These are phyloP conservation scores for Globisporangium splendens DNA, from an alignment of 352 stramenopile species.

Conservation along the genomic window DNA sequence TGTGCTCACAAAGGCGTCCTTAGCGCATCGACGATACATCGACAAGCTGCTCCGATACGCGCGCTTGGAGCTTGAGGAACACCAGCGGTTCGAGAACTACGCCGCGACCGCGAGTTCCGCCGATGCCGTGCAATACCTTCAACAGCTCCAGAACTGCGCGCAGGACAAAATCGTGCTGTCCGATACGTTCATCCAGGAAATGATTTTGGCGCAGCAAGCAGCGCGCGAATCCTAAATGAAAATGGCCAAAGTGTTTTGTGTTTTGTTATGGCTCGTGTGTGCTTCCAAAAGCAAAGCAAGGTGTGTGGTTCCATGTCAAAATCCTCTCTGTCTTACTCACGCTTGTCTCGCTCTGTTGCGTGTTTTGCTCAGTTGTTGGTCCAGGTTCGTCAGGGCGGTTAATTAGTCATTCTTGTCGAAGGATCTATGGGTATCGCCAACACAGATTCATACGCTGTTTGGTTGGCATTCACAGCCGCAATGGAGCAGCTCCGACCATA, in stretches of 20 bases:
- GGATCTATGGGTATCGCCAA: no score
- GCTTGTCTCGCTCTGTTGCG: no score
- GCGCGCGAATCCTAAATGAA: constrained; percentile 65
- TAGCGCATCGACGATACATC: constrained; percentile 72
- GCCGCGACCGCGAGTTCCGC: constrained; percentile 72
- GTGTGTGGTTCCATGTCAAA: no score
- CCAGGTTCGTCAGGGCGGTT: no score
- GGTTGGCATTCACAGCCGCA: not conserved
- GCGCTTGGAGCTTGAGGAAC: constrained; percentile 64
- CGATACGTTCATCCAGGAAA: constrained; percentile 83
- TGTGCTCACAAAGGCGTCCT: constrained; percentile 53
- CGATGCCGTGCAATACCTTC: constrained; percentile 80
- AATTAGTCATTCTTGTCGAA: no score
- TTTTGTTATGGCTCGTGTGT: no score
- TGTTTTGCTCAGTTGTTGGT: no score
- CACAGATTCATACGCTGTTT: no score
- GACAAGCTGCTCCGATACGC: constrained; percentile 65
- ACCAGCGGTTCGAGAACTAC: constrained; percentile 76
- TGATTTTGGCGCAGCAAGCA: constrained; percentile 76
- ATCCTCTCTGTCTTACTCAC: no score
- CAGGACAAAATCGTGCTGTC: constrained; percentile 87
- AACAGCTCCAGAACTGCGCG: constrained; percentile 82
- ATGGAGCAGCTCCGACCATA: not conserved
- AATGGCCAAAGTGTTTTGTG: no score
- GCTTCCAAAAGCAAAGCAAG: no score